Evolutionary conservation across 345 rosid genomes (phyloP), one percentile per base, ranked within the genome.

Genomic region (Acer yangbiense): DNA sequence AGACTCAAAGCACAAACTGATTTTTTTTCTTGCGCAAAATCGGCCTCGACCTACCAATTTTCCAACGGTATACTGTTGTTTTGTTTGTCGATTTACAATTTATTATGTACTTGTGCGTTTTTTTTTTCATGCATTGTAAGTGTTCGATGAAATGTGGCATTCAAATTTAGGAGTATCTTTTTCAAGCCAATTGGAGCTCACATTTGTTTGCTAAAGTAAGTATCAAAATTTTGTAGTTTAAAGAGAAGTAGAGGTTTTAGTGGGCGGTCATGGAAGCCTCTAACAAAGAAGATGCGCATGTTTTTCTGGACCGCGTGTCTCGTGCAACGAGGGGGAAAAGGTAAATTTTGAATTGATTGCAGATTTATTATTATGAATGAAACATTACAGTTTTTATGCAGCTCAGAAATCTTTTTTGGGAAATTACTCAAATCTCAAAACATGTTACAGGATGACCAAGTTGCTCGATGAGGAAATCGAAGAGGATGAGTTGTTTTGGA

Each of bases 401-500:
- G 32, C 5, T 32, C 17, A 32, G 32, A 4, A 16, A 21, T 82
- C 50, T 10, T 46, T 46, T 21, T 2, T n/a, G 3, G 8, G 21
- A 60, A n/a, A 57, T 16, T 57, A 57, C 14, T 72, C 18, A 55
- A 7, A 43, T 65, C 80, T 7, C 17, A 62, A n/a, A 54, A 20
- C 1, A 48, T 66, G 14, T 78, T 80, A 17, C 80, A 93, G 99
- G 84, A 93, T 95, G 94, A 91, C 85, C 69, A 95, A 88, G 86
- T 77, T 95, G 88, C 89, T 95, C 55, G 96, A 93, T 68, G 97
- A 93, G 6, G 99, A 95, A 80, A 29, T 75, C 44, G 97, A 93
- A 84, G 96, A 93, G 69, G 99, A 95, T 64, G 99, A 95, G 77
- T 60, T 72, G 82, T 95, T 95, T 80, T 95, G 99, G 99, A 95